Base-by-base conservation (phyloP, 371 early-diverging fungal genomes). In the Lichtheimia ornata region DNA sequence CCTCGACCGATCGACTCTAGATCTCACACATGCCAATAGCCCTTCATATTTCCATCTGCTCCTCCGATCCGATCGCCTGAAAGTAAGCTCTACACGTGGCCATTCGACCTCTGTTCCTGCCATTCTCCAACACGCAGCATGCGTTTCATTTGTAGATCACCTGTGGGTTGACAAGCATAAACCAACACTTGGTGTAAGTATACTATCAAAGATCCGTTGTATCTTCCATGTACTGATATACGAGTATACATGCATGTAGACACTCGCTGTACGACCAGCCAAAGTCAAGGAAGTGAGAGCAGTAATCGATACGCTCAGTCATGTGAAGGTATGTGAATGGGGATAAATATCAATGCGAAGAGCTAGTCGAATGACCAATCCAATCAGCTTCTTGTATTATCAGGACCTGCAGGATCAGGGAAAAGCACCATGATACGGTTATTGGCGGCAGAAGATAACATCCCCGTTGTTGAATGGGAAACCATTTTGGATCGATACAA, bases 361-460 rank as follows among this genome's bases (percentile, higher is more conserved):
- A 4, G 25, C 6, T 4, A 49, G 5, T 22, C 17, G 28, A 28
- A 4, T 28, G 7, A 52, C 43, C 17, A 15, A 59, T 5, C 12
- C 7, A 18, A n/a, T 11, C 18, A 77, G 67, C 15, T 72, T 5
- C 58, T 80, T 9, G 25, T 73, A 2, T 24, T 80, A 9, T 58
- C 70, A 7, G 81, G 81, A 1, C 73, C 68, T 7, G 58, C 77
- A 18, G 81, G 81, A 5, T 56, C 59, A 15, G 77, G 77, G 1
- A 80, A 80, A 56, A 80, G 81, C 43, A 72, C 77, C 11, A 50
- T 70, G 6, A 57, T 73, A 2, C 62, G 67, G 12, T n/a, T 71
- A 11, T 35, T 80, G 11, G 63, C 69, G 15, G 45, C 53, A 44
- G n/a, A 61, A 4, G 50, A 61, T 17, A 40, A 52, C 12, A 63